Evolutionary conservation across 2,329 filamentous ascomycete genomes (phyloP).

Genomic region (Blumeriella jaapii): DNA sequence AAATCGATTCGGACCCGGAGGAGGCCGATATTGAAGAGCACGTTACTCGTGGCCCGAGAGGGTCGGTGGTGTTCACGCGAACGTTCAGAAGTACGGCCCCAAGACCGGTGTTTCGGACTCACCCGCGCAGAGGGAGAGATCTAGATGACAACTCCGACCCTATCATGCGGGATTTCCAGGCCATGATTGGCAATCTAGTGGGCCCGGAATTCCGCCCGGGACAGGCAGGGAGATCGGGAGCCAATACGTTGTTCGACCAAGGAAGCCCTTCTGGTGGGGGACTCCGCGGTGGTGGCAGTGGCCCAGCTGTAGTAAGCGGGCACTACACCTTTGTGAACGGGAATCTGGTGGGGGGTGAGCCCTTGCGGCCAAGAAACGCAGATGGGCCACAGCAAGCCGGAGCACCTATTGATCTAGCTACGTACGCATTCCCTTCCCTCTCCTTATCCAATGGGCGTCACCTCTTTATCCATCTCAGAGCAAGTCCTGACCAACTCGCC

Average conservation of each 20-base stretch:
- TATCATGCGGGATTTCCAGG: constrained; percentile 30
- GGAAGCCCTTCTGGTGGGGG: constrained; percentile 4
- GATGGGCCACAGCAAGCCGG: constrained; percentile 35
- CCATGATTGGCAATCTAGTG: constrained; percentile 35
- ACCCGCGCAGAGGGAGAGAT: too few species aligned
- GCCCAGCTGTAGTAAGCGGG: constrained; percentile 18
- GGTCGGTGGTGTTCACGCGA: constrained; percentile 21
- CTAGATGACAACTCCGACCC: constrained; percentile 16
- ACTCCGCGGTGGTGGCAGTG: constrained; percentile 12
- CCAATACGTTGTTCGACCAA: constrained; percentile 21
- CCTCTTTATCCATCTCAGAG: constrained; percentile 17
- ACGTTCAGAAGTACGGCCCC: constrained; percentile 17
- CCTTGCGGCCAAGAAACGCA: constrained; percentile 36
- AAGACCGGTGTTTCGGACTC: neutral
- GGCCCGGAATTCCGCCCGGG: constrained; percentile 24
- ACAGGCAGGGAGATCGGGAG: constrained; percentile 23
- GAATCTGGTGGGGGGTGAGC: constrained; percentile 12
- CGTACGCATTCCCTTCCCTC: constrained; percentile 29
- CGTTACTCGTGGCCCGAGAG: constrained; percentile 22
- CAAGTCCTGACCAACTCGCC: constrained; percentile 21
- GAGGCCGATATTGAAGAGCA: constrained; percentile 46
- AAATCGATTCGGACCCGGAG: constrained; percentile 42
- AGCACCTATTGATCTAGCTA: constrained; percentile 34
- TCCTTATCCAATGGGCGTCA: constrained; percentile 16
- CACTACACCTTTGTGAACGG: constrained; percentile 25